A percentile compares a stretch with the other conserved stretches of the same genome.
Conservation (phyloP, 441 rosid genomes). For the Macaranga tanarius region DNA sequence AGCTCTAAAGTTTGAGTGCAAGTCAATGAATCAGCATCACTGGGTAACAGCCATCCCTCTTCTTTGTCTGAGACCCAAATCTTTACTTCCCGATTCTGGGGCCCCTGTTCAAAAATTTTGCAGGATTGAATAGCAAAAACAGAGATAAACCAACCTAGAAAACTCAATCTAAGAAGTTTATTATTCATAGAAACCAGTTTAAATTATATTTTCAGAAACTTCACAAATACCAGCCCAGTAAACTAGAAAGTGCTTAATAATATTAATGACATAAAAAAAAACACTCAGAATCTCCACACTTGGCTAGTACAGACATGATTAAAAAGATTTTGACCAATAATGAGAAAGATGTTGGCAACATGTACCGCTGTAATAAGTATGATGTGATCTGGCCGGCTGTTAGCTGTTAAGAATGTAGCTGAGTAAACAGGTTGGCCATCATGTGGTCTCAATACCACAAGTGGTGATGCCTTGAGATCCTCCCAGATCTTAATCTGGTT, state of each 20-base stretch:
- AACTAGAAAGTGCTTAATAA: constrained; percentile 1
- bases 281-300: constrained; percentile 8
- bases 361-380: constrained; percentile 76
- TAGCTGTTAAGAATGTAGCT: constrained; percentile 60
- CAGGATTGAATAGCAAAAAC: not conserved
- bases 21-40: constrained; percentile 63
- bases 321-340: not conserved
- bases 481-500: constrained; percentile 88
- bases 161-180: not conserved
- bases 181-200: not conserved
- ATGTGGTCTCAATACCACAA: constrained; percentile 67
- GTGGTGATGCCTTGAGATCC: constrained; percentile 63
- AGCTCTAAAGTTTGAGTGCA: constrained; percentile 75
- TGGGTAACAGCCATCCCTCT: constrained; percentile 79
- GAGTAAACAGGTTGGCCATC: constrained; percentile 72
- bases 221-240: not conserved
- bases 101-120: constrained; percentile 50
- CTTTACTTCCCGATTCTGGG: constrained; percentile 68
- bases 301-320: constrained; percentile 6
- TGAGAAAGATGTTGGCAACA: constrained; percentile 8
- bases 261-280: constrained; percentile 4
- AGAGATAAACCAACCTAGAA: not conserved
- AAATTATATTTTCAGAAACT: not conserved
- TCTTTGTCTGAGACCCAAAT: constrained; percentile 71
- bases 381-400: constrained; percentile 72